phyloP scores from a whole-genome alignment of 73 alveolate genomes.

The Blepharisma japonicum region DNA sequence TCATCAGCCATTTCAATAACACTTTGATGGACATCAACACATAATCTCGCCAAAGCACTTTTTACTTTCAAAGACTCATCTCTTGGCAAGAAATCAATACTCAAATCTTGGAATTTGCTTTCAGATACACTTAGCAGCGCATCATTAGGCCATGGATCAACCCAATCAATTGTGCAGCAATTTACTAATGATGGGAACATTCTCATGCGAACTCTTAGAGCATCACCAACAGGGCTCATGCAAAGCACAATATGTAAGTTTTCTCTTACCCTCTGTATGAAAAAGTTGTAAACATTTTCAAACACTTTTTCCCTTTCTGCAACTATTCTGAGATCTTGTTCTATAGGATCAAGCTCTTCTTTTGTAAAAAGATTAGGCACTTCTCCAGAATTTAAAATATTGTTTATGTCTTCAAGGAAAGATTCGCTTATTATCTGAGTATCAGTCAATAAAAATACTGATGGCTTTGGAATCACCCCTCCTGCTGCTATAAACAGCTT shows the following conservation, averaged over 20 bases:
- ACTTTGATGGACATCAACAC: slow-evolving; percentile 86
- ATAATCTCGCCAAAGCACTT: slow-evolving; percentile 78
- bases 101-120: slow-evolving; percentile 59
- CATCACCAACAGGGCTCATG: slow-evolving; percentile 98
- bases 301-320: slow-evolving; percentile 70
- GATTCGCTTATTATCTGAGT: slow-evolving; percentile 93
- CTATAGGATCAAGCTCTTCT: slow-evolving; percentile 92
- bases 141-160: slow-evolving; percentile 99
- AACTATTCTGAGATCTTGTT: slow-evolving; percentile 78
- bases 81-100: slow-evolving; percentile 41
- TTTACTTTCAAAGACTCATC: slow-evolving; percentile 51
- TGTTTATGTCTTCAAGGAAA: slow-evolving; percentile 96
- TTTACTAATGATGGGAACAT: slow-evolving; percentile 99
- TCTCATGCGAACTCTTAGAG: slow-evolving; percentile 93
- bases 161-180: slow-evolving; percentile 99
- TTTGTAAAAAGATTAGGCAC: slow-evolving; percentile 96
- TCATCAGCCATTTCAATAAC: slow-evolving; percentile 84
- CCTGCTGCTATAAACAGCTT: slow-evolving; percentile 91
- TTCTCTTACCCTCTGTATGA: slow-evolving; percentile 95
- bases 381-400: slow-evolving; percentile 96
- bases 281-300: slow-evolving; percentile 77
- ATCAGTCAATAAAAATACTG: slow-evolving; percentile 90
- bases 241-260: slow-evolving; percentile 92
- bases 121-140: slow-evolving; percentile 71
- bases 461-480: slow-evolving; percentile 76